These are phyloP conservation scores for Ceratocystis albifundus DNA, from an alignment of 2,329 filamentous ascomycete genomes.

Conservation along the genomic window DNA sequence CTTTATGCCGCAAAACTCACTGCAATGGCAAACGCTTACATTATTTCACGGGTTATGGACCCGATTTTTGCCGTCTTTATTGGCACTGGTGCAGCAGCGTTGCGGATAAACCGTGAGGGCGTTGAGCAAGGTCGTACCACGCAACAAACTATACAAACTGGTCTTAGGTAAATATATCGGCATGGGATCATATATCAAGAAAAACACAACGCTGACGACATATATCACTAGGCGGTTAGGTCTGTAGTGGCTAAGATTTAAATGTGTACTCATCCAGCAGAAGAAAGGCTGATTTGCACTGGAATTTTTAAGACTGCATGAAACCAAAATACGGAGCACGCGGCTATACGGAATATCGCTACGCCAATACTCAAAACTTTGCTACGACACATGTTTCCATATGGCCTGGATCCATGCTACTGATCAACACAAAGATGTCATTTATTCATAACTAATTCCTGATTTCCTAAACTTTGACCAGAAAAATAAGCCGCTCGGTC, in stretches of 20 bases:
- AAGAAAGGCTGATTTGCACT: neutral
- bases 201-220: slow-evolving; percentile 2
- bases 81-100: slow-evolving; percentile 43
- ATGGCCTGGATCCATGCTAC: neutral
- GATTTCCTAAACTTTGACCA: neutral
- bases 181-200: too few relatives aligned
- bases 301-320: neutral
- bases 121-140: slow-evolving; percentile 45
- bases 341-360: neutral
- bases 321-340: neutral
- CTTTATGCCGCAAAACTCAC: slow-evolving; percentile 31
- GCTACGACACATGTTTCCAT: neutral
- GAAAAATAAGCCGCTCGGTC: slow-evolving; percentile 20
- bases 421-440: neutral
- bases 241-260: slow-evolving; percentile 13
- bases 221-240: slow-evolving; percentile 25
- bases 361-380: neutral
- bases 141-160: slow-evolving; percentile 39
- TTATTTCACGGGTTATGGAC: slow-evolving; percentile 48
- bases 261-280: neutral
- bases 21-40: slow-evolving; percentile 41
- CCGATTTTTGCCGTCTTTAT: slow-evolving; percentile 49
- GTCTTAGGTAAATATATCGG: slow-evolving; percentile 32
- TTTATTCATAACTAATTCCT: neutral
- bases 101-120: slow-evolving; percentile 49